Base-by-base conservation (phyloP, 192 early-diverging fungal genomes). In the Cetraspora pellucida region DNA sequence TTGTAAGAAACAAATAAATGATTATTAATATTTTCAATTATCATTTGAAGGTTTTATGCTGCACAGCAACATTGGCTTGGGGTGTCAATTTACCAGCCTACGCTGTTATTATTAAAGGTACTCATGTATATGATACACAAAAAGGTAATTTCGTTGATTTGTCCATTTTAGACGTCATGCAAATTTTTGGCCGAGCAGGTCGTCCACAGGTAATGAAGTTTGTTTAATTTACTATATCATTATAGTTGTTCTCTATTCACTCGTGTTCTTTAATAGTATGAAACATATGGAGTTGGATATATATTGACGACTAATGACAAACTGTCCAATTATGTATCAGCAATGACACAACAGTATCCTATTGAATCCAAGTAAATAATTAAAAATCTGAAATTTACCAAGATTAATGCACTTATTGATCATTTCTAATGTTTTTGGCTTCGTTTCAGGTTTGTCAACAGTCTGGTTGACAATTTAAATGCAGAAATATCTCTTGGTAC, bases 101-200 rank as follows among this genome's bases (percentile, higher is more conserved):
- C 78, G 97, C 98, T 0, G 98, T 98, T 11, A 87, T 98, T 21
- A 98, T 99, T 82, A 98, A 98, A 82, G 98, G 97, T 44, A 99
- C 98, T 14, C 93, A 96, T 74, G 87, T 99, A 16, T 99, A 99
- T 81, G 91, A 95, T 70, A 85, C 96, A 25, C 89, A 96, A 65
- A 97, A 96, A 82, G 96, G 98, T 74, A 87, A 88, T 14, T 98
- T 95, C 83, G 90, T 94, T 3, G 98, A 99, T 77, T 85, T 99
- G 30, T 97, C 96, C 0, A 95, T 98, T 78, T 83, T 98, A 63
- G 98, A 99, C 82, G 98, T 99, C n/a, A 85, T 98, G 76, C 98
- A 99, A 85, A 99, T 99, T 73, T 98, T 99, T 81, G 98, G 97
- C 76, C 93, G 98, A 81, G 98, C 98, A 44, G 98, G 98, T 77